Base-by-base conservation (phyloP, 164 flowering plant species). In the Tetrastigma voinierianum region DNA sequence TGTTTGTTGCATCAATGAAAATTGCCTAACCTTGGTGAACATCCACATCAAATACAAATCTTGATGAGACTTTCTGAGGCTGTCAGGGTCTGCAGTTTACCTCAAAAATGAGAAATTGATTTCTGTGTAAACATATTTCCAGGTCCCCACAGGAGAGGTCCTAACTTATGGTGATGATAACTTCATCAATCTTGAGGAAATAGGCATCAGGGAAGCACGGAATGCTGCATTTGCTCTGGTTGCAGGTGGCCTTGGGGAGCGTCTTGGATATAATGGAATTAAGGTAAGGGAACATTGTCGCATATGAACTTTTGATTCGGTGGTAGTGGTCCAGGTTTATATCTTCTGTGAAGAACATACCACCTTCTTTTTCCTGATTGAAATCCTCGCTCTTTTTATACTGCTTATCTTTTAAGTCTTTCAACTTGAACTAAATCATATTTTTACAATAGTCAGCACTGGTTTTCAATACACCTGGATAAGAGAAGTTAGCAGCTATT, bases 211-310 rank as follows among this genome's bases (percentile, higher is more conserved):
- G 64, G 98, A 90, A 80, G 95, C 82, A 18, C 74, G 71, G 69
- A 84, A 84, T 72, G 97, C 98, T 76, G 97, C 93, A 62, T 95
- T 95, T 86, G 98, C 89, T 72, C 90, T 95, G 77, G 99, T 95
- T 78, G 99, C 99, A 4, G 98, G 99, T 62, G 99, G 99, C 51
- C 98, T 95, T 75, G 99, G 99, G 52, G 99, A 95, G 65, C 98
- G 99, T 68, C 96, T 95, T 68, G 99, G 99, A 48, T 95, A 95
- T 74, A 92, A 88, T 73, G 97, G 98, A 72, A 95, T 95, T 47
- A 92, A 95, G 99, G 99, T 95, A 68, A 54, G n/a, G 53, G 46
- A 17, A 43, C 48, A 18, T 14, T 32, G 40, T 15, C 45, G 10
- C 25, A 17, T 12, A 13, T 25, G n/a, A n/a, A 20, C 18, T 15